Evolutionary conservation across 2,329 filamentous ascomycete species (phyloP).

Genomic region (Talaromyces rugulosus): DNA sequence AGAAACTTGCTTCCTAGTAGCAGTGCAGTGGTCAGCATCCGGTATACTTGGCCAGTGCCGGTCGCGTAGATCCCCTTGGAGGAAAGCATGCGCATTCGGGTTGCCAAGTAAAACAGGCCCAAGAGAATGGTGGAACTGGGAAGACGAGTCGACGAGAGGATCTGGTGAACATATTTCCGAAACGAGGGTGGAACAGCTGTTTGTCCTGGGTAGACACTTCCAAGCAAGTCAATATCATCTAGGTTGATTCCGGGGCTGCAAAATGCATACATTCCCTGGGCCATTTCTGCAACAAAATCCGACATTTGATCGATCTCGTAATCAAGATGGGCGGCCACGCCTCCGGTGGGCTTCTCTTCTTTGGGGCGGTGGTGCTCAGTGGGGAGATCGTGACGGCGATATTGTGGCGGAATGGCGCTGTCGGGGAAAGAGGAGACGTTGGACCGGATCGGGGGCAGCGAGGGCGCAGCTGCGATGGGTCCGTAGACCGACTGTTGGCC

Average conservation of each 20-base stretch:
- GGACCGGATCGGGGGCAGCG: conserved; percentile 39
- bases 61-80: conserved; percentile 51
- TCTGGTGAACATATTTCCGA: conserved; percentile 87
- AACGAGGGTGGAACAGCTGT: conserved; percentile 68
- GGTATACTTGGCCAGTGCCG: conserved; percentile 70
- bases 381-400: conserved; percentile 37
- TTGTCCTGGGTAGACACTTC: conserved; percentile 60
- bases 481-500: conserved; percentile 32
- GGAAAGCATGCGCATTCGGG: conserved; percentile 72
- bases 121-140: conserved; percentile 88
- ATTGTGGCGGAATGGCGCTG: conserved; percentile 37
- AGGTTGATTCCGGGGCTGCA: conserved; percentile 53
- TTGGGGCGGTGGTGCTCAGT: conserved; percentile 42
- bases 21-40: conserved; percentile 78
- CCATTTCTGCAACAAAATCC: conserved; percentile 90
- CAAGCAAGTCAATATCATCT: conserved; percentile 59
- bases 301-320: conserved; percentile 97
- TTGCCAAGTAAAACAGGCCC: conserved; percentile 83
- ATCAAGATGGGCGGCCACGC: conserved; percentile 89
- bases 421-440: conserved; percentile 37
- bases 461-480: conserved; percentile 28
- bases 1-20: conserved; percentile 92
- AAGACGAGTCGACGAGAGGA: conserved; percentile 82
- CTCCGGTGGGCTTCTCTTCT: conserved; percentile 68
- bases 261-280: conserved; percentile 65